These are phyloP conservation scores for Helotiales sp. DNA, from an alignment of 2,329 filamentous ascomycete species.

Conservation along the genomic window DNA sequence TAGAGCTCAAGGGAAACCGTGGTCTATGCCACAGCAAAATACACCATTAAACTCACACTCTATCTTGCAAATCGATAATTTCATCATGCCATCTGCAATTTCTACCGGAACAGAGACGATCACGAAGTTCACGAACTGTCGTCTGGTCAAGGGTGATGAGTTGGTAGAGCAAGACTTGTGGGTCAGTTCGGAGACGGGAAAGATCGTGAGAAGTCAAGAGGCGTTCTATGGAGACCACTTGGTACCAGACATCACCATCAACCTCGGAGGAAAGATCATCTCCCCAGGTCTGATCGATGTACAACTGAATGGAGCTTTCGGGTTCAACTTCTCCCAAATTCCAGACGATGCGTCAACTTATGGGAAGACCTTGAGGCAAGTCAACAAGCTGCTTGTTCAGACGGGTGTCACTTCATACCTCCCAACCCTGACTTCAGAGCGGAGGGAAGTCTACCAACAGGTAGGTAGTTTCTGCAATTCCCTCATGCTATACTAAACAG, in stretches of 20 bases:
- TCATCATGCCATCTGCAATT: conserved; percentile 47
- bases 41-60: background rate
- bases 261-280: conserved; percentile 82
- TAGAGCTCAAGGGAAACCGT: conserved; percentile 30
- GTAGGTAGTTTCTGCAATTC: conserved; percentile 46
- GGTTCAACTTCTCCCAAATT: conserved; percentile 87
- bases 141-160: conserved; percentile 68
- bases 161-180: conserved; percentile 83
- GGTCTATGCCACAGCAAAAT: conserved; percentile 20
- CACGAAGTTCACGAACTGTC: conserved; percentile 89
- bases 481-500: conserved; percentile 10
- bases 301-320: conserved; percentile 90
- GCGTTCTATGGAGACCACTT: conserved; percentile 71
- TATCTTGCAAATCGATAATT: background rate
- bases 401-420: conserved; percentile 89
- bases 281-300: conserved; percentile 88
- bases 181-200: conserved; percentile 81
- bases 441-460: conserved; percentile 79
- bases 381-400: conserved; percentile 73
- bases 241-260: conserved; percentile 74
- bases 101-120: conserved; percentile 58
- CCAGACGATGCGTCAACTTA: conserved; percentile 72
- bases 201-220: conserved; percentile 74
- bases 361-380: conserved; percentile 69
- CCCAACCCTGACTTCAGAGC: conserved; percentile 83